Conservation (phyloP, 1,139 yeast genomes). For the Ashbya aceris region DNA sequence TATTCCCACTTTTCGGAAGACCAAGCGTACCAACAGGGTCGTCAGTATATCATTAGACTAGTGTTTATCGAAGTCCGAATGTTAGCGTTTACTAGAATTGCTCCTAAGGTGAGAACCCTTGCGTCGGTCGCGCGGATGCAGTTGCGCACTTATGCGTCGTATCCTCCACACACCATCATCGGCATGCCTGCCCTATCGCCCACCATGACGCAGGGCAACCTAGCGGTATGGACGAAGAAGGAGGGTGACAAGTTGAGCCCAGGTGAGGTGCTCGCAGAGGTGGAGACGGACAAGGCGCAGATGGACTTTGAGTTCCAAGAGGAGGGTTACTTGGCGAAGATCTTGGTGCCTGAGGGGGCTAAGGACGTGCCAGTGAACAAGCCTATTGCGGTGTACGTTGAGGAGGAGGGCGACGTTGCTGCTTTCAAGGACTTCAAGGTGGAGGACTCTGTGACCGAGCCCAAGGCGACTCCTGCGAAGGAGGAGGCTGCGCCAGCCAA, state of each 20-base stretch:
- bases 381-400: slow-evolving; percentile 96
- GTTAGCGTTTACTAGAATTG: slow-evolving; percentile 24
- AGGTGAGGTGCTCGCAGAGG: slow-evolving; percentile 92
- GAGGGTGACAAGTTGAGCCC: slow-evolving; percentile 82
- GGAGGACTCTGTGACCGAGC: slow-evolving; percentile 61
- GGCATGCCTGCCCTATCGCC: slow-evolving; percentile 88
- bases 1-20: too few species aligned
- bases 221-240: slow-evolving; percentile 79
- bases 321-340: slow-evolving; percentile 91
- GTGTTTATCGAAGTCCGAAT: slow-evolving; percentile 6
- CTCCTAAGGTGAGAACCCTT: slow-evolving; percentile 21
- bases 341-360: slow-evolving; percentile 76
- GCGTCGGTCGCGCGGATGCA: slow-evolving; percentile 18
- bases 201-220: slow-evolving; percentile 93
- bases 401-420: slow-evolving; percentile 70
- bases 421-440: slow-evolving; percentile 84
- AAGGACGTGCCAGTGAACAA: slow-evolving; percentile 87
- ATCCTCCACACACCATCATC: slow-evolving; percentile 55
- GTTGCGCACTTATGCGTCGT: slow-evolving; percentile 32
- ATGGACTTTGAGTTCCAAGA: slow-evolving; percentile 99
- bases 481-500: slow-evolving; percentile 22
- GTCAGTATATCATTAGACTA: too few species aligned
- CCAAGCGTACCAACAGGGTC: too few species aligned
- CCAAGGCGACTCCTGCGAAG: slow-evolving; percentile 36
- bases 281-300: slow-evolving; percentile 97